Evolutionary conservation across 2,329 filamentous ascomycete genomes (phyloP), one percentile per base, ranked within the genome.

Genomic region (Penicillium sp.): DNA sequence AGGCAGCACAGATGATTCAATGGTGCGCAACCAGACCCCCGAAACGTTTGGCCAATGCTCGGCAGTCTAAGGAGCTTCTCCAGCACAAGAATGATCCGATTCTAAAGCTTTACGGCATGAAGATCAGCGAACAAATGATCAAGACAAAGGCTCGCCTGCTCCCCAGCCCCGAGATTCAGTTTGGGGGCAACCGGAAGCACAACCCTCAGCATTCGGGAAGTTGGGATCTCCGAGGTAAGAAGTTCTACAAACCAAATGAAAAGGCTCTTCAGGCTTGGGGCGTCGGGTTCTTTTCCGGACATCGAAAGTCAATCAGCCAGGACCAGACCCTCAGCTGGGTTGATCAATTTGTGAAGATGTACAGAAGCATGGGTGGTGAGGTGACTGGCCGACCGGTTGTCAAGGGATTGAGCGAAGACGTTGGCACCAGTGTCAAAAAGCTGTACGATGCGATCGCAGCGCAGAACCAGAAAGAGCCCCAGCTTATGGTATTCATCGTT

Each of bases 1-100:
- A 96, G 75, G 97, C 93, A 0, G 78, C 87, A 0, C 76, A 82
- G 5, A 99, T 99, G 94, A 97, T 99, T 77, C 93, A 89, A 72
- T 91, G 93, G 66, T 92, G 93, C 0, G 93, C 96, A 5, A 90
- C 88, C 6, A 82, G 87, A 1, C 94, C 94, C 0, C 70, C 72
- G 0, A 71, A 85, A 30, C 89, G 94, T n/a, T 83, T 84, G 61
- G 64, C 70, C 0, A 84, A 88, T 19, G 91, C 97, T 63, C 76
- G 85, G 46, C 71, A 82, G 4, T 88, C 88, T 16, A 83, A 96
- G 9, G 68, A 76, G 0, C 82, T 88, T 61, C 79, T 93, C 0
- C 77, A 85, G 10, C 94, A 90, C 85, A 62, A 67, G 1, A 68
- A 80, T 0, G 94, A 99, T 61, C 83, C 81, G 0, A 87, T 88